A percentile compares a stretch with the other conserved stretches of the same genome.
These are phyloP conservation scores for Phylloporus sp. DNA, from an alignment of 768 basidiomycete genomes.

Conservation along the genomic window DNA sequence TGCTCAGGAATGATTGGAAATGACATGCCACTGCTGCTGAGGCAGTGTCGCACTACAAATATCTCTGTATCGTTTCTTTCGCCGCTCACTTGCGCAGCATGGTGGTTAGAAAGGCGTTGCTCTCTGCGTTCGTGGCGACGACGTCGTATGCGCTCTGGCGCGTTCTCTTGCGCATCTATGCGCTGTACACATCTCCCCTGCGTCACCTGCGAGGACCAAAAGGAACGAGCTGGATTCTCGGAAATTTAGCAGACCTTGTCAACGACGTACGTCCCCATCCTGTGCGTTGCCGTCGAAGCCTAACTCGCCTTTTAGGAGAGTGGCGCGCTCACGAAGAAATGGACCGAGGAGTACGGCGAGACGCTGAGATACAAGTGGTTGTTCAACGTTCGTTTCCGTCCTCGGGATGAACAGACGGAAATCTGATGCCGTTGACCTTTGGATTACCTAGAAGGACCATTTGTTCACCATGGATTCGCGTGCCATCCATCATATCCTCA, in stretches of 20 bases:
- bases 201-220: constrained; percentile 49
- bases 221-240: constrained; percentile 40
- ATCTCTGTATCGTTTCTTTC: not conserved
- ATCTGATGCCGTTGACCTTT: not conserved
- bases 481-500: constrained; percentile 60
- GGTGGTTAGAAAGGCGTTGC: not conserved
- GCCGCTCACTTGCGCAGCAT: not conserved
- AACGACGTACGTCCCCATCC: constrained; percentile 33
- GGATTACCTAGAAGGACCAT: constrained; percentile 28
- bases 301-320: constrained; percentile 18
- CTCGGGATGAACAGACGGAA: not conserved
- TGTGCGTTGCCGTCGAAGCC: not conserved
- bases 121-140: constrained; percentile 8
- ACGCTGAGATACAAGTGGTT: constrained; percentile 42
- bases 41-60: not conserved
- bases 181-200: constrained; percentile 37
- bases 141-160: constrained; percentile 31
- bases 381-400: constrained; percentile 36
- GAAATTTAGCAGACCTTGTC: constrained; percentile 43
- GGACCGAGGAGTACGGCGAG: constrained; percentile 45
- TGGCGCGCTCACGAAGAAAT: constrained; percentile 35
- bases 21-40: no score
- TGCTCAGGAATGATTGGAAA: no score
- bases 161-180: constrained; percentile 25
- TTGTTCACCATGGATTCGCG: constrained; percentile 57